Conservation (phyloP, 192 early-diverging fungal species). For the Coemansia sp. region DNA sequence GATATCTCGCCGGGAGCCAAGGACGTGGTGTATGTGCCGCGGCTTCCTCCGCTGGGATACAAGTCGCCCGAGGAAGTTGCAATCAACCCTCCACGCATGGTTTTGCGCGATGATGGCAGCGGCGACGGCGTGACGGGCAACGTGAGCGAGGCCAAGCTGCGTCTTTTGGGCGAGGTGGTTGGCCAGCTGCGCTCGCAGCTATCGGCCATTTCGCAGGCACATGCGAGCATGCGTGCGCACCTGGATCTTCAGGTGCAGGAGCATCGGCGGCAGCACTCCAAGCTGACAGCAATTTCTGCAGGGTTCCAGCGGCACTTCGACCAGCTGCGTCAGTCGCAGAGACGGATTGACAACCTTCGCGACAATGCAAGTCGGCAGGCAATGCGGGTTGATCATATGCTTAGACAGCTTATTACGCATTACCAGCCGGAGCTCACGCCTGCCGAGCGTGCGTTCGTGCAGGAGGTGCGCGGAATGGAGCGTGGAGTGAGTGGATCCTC, state of each 20-base stretch:
- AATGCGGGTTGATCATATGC: slow-evolving; percentile 56
- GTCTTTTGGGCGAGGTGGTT: slow-evolving; percentile 35
- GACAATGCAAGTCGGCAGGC: slow-evolving; percentile 42
- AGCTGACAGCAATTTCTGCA: slow-evolving; percentile 37
- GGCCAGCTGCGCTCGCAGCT: slow-evolving; percentile 52
- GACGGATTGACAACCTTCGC: slow-evolving; percentile 44
- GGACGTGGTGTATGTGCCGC: slow-evolving; percentile 49
- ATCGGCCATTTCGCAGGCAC: slow-evolving; percentile 33
- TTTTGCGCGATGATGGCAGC: slow-evolving; percentile 28
- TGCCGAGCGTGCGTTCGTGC: slow-evolving; percentile 50
- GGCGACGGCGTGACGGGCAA: slow-evolving; percentile 16
- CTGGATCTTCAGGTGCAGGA: slow-evolving; percentile 47
- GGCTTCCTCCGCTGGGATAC: slow-evolving; percentile 31
- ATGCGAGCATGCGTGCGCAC: slow-evolving; percentile 40
- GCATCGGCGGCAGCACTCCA: slow-evolving; percentile 48
- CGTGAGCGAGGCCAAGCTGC: slow-evolving; percentile 35
- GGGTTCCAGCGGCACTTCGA: slow-evolving; percentile 46
- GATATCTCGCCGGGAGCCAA: slow-evolving; percentile 24
- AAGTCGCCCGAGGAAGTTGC: slow-evolving; percentile 13
- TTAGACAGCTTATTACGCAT: slow-evolving; percentile 61
- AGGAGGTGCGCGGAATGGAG: slow-evolving; percentile 32
- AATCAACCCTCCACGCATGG: slow-evolving; percentile 39
- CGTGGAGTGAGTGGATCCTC: slow-evolving; percentile 24
- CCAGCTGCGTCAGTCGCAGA: slow-evolving; percentile 39
- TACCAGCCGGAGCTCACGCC: slow-evolving; percentile 61